Evolutionary conservation across 2,329 filamentous ascomycete species (phyloP), one percentile per base, ranked within the genome.

Genomic region (Sphaerulina vaccinii): DNA sequence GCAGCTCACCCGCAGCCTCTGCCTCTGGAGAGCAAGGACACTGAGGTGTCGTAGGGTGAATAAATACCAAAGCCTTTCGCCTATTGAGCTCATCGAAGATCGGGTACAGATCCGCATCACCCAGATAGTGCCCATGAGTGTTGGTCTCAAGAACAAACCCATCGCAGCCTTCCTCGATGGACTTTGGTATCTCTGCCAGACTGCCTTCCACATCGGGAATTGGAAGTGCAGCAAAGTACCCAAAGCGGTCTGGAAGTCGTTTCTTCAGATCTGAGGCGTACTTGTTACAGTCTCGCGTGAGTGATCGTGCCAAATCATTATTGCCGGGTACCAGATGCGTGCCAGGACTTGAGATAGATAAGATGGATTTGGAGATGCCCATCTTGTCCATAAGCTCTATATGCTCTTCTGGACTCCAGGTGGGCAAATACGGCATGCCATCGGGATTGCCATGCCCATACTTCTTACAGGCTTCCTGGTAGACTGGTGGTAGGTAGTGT

Each of bases 291-390:
- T 70, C 56, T 1, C 75, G 68, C 8, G 73, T 70, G 2, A 80
- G 55, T 10, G 60, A 54, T 15, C 66, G 63, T 3, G 67, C 70
- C 10, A 73, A 65, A 1, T 59, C 47, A 38, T 70, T 58, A 51
- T 79, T 68, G 1, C 64, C 64, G 0, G 71, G 65, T 0, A 67
- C 66, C 13, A 83, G 68, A 52, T 78, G 68, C 0, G 74, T 78
- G 11, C 79, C 80, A 0, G 80, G 80, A 0, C 75, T 75, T 4
- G 74, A 78, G 61, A 83, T 75, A 59, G 76, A 80, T 9, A 83
- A 65, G 29, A 82, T 76, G 9, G 77, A 77, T 58, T 75, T 79
- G 5, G 64, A 64, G 52, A 83, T 78, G 55, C 75, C 73, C 52
- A 73, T 61, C 1, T 68, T 61, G 37, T 73, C 60, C 79, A 83